Evolutionary conservation across 164 flowering plant species (phyloP).

Genomic region (Stephania yunnanensis): DNA sequence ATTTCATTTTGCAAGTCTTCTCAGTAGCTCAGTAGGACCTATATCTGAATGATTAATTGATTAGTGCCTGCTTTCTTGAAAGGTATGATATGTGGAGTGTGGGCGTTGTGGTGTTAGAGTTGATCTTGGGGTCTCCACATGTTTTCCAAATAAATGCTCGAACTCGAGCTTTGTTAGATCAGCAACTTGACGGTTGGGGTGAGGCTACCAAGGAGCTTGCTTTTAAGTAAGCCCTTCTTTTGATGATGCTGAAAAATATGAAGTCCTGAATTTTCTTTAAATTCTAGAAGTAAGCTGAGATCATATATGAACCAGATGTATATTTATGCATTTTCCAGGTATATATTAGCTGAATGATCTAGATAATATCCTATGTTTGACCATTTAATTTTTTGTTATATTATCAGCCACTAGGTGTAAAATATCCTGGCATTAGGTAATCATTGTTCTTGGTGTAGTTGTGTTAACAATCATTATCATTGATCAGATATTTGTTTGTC

Average conservation of each 20-base stretch:
- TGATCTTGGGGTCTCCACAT: conserved; percentile 89
- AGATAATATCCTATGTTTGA: not conserved
- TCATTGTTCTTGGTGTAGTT: too few species aligned
- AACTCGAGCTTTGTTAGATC: conserved; percentile 73
- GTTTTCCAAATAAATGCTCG: conserved; percentile 75
- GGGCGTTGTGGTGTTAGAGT: conserved; percentile 88
- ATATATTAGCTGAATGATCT: not conserved
- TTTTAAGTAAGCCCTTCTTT: conserved; percentile 55
- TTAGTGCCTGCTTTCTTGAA: conserved; percentile 12
- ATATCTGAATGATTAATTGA: not conserved
- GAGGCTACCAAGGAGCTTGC: conserved; percentile 78
- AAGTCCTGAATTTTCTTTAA: not conserved
- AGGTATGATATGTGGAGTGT: conserved; percentile 99
- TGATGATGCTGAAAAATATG: not conserved
- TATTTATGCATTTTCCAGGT: not conserved
- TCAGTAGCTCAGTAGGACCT: not conserved
- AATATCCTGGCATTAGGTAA: too few species aligned
- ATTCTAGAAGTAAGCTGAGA: not conserved
- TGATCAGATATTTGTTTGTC: too few species aligned
- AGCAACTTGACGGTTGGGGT: conserved; percentile 85
- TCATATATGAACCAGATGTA: not conserved
- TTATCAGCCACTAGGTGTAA: too few species aligned
- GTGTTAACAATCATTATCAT: too few species aligned
- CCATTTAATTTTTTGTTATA: too few species aligned
- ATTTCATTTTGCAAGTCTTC: too few species aligned